Percentiles rank a stretch among this genome's conserved stretches.
Evolutionary conservation across 179 eudicot genomes (phyloP).

Genomic region (Heliamphora pulchella): DNA sequence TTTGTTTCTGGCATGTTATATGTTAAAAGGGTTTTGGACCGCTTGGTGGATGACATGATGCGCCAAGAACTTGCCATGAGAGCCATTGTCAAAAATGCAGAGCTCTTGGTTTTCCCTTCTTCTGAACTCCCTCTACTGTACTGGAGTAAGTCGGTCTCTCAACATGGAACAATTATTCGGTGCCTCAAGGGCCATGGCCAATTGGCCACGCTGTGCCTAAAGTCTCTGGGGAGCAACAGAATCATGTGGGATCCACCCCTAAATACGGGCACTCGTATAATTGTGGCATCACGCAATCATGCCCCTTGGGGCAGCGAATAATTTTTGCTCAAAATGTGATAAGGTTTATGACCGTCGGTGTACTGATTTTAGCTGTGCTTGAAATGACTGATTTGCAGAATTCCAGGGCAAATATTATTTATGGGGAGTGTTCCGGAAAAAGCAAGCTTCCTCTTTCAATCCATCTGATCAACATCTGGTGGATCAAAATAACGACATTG

Average conservation of each 20-base stretch:
- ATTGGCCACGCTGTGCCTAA: too few relatives aligned
- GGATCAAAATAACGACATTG: background rate
- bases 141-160: constrained; percentile 36
- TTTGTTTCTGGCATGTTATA: constrained; percentile 18
- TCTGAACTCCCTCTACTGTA: constrained; percentile 28
- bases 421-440: constrained; percentile 47
- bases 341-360: background rate
- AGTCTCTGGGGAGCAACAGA: too few relatives aligned
- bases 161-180: too few relatives aligned
- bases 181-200: background rate
- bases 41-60: constrained; percentile 39
- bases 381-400: constrained; percentile 23
- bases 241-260: too few relatives aligned
- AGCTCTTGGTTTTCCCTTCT: constrained; percentile 45
- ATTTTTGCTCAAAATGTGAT: background rate
- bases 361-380: background rate
- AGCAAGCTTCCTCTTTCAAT: constrained; percentile 18
- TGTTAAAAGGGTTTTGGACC: constrained; percentile 17
- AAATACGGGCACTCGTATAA: too few relatives aligned
- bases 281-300: too few relatives aligned
- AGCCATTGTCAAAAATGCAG: constrained; percentile 30
- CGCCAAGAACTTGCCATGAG: constrained; percentile 36
- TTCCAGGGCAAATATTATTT: constrained; percentile 37
- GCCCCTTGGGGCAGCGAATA: too few relatives aligned
- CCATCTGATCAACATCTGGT: background rate